Conservation (phyloP, 1,139 yeast species). For the Blastobotrys serpentis region DNA sequence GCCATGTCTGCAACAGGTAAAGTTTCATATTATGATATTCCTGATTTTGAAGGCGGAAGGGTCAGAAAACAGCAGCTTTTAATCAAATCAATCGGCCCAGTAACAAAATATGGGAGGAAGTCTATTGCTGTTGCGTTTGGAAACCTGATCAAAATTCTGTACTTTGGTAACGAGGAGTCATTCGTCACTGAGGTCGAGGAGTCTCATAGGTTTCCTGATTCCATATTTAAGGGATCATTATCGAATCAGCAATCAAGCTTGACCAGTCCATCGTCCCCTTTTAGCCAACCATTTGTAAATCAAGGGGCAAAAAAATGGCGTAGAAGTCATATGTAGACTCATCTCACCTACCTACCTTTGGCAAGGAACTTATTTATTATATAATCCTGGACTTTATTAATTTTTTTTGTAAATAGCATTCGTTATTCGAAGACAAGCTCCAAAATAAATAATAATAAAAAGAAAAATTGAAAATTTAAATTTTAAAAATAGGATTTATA, state of each 20-base stretch:
- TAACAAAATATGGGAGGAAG: slow-evolving; percentile 70
- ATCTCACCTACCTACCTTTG: not conserved
- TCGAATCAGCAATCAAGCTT: not conserved
- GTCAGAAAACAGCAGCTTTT: slow-evolving; percentile 35
- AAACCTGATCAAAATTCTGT: slow-evolving; percentile 65
- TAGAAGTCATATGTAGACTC: not conserved
- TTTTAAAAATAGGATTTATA: not conserved
- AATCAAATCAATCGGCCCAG: slow-evolving; percentile 53
- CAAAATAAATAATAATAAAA: not conserved
- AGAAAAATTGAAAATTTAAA: not conserved
- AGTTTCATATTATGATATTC: slow-evolving; percentile 59
- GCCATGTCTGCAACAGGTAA: slow-evolving; percentile 67
- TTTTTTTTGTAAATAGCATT: not conserved
- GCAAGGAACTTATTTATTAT: not conserved
- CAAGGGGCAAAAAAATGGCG: slow-evolving; percentile 14
- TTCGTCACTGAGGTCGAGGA: slow-evolving; percentile 20
- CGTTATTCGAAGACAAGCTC: no score
- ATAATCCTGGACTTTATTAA: not conserved
- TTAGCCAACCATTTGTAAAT: not conserved
- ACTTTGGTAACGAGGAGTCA: slow-evolving; percentile 60
- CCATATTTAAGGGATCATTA: not conserved
- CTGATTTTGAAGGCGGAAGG: slow-evolving; percentile 32
- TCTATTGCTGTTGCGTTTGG: slow-evolving; percentile 75
- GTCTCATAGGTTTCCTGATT: not conserved
- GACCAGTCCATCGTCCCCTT: not conserved